Evolutionary conservation across 495 filamentous ascomycete genomes (phyloP).

Genomic region (Delitschia confertaspora): DNA sequence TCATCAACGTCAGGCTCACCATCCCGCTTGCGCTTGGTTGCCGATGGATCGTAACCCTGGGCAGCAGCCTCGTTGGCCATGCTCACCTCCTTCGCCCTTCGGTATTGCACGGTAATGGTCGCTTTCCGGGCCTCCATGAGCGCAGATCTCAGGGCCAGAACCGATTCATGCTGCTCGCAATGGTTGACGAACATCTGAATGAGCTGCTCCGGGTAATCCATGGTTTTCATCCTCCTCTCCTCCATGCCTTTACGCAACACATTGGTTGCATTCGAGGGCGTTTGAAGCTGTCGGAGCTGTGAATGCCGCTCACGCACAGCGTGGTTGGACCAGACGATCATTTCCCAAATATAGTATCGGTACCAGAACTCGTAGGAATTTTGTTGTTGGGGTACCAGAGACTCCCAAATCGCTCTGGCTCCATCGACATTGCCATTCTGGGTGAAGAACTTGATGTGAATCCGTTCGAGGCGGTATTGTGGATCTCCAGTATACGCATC

Average conservation of each 20-base stretch:
- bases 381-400: conserved; percentile 56
- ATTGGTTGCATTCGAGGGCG: conserved; percentile 57
- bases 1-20: conserved; percentile 39
- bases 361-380: conserved; percentile 89
- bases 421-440: conserved; percentile 60
- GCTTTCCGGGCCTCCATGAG: conserved; percentile 59
- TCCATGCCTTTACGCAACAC: conserved; percentile 68
- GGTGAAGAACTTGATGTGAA: conserved; percentile 81
- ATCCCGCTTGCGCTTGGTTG: conserved; percentile 63
- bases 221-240: conserved; percentile 45
- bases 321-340: conserved; percentile 55
- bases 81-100: conserved; percentile 58
- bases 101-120: conserved; percentile 52
- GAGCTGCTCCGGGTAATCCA: conserved; percentile 92
- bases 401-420: conserved; percentile 66
- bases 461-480: conserved; percentile 75
- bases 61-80: conserved; percentile 38
- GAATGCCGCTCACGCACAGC: conserved; percentile 20
- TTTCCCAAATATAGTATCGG: conserved; percentile 82
- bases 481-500: conserved; percentile 74
- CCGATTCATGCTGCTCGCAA: conserved; percentile 76
- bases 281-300: conserved; percentile 29
- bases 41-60: conserved; percentile 39
- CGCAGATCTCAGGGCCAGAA: conserved; percentile 60
- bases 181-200: conserved; percentile 75